phyloP scores from a whole-genome alignment of 345 rosid genomes.

The Salix arbutifolia region DNA sequence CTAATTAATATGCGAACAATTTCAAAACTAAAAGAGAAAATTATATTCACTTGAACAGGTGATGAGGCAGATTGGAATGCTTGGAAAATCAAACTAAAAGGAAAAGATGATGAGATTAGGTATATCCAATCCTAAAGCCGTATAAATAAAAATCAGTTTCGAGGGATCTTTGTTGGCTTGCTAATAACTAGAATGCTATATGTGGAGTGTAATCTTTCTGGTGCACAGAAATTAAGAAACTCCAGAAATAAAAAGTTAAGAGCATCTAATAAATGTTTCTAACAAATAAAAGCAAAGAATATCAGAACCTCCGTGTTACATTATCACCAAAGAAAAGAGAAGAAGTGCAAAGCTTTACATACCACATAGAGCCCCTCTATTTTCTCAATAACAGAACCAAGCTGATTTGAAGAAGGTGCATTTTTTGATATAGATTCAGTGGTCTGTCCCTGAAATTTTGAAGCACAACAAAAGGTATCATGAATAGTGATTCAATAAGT shows the following conservation, averaged over 20 bases:
- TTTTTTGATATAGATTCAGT: neutral
- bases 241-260: neutral
- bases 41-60: too few relatives aligned
- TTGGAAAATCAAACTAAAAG: too few relatives aligned
- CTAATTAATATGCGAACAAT: neutral
- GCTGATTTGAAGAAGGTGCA: constrained; percentile 13
- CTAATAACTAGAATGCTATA: neutral
- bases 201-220: neutral
- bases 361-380: constrained; percentile 23
- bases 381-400: constrained; percentile 22
- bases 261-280: neutral
- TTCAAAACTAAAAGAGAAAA: neutral
- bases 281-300: neutral
- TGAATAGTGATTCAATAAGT: neutral
- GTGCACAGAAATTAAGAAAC: neutral
- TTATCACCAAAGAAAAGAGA: neutral
- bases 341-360: neutral
- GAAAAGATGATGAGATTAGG: neutral
- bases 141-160: neutral
- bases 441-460: neutral
- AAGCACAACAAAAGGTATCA: neutral
- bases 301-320: neutral
- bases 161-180: neutral
- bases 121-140: neutral
- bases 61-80: too few relatives aligned